Percentiles rank a stretch among this genome's conserved stretches.
These are phyloP conservation scores for Cinnamomum chago DNA, from an alignment of 164 flowering plant genomes.

Conservation along the genomic window DNA sequence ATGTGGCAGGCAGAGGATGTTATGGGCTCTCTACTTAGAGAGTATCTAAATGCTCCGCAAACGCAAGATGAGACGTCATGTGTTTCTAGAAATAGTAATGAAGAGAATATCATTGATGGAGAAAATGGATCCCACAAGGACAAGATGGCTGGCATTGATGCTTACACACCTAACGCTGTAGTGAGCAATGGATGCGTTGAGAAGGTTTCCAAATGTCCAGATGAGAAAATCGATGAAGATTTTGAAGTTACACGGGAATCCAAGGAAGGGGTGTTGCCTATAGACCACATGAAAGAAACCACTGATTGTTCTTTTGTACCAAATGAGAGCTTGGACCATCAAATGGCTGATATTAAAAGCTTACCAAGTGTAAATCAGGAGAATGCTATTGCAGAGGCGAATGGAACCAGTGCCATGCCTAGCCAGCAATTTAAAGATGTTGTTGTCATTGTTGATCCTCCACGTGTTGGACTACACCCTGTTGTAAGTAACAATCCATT, in stretches of 20 bases:
- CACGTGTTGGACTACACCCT: constrained; percentile 94
- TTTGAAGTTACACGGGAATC: neutral
- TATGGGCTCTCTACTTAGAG: constrained; percentile 70
- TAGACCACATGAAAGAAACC: neutral
- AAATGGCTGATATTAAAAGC: constrained; percentile 23
- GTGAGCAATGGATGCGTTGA: neutral
- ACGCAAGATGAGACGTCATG: constrained; percentile 28
- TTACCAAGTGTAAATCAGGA: constrained; percentile 14
- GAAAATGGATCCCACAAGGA: constrained; percentile 21
- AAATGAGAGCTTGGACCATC: constrained; percentile 10
- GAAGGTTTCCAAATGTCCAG: neutral
- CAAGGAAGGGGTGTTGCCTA: neutral
- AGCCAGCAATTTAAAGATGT: constrained; percentile 49
- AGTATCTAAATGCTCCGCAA: constrained; percentile 40
- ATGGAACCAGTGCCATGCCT: constrained; percentile 9
- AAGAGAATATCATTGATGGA: constrained; percentile 17
- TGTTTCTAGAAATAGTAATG: constrained; percentile 24
- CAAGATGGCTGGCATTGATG: constrained; percentile 14
- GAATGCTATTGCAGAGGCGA: constrained; percentile 25
- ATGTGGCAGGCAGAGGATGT: constrained; percentile 83
- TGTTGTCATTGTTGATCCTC: constrained; percentile 95
- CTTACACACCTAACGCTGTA: neutral
- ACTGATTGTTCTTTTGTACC: neutral
- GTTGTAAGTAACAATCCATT: constrained; percentile 44
- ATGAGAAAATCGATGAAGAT: neutral